phyloP scores from a whole-genome alignment of 2,329 filamentous ascomycete genomes.

The Pseudogymnoascus sp. region DNA sequence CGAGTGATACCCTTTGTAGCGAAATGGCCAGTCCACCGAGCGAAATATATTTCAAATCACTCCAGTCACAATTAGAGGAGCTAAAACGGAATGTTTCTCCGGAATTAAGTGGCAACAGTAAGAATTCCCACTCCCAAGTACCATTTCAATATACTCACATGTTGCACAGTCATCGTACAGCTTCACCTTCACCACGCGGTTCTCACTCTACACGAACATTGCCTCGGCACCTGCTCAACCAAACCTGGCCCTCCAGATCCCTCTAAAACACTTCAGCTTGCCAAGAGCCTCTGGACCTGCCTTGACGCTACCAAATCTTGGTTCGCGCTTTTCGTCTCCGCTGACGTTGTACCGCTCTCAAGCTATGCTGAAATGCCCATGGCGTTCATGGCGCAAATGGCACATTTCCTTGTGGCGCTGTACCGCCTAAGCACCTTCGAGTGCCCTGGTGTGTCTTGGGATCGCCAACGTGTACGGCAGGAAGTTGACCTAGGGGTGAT shows the following conservation, averaged over 20 bases:
- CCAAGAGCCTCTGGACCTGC: not conserved
- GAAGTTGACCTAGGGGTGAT: constrained; percentile 1
- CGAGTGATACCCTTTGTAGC: not conserved
- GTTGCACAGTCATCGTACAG: not conserved
- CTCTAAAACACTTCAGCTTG: not conserved
- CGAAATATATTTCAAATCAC: not conserved
- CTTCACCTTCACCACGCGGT: not conserved
- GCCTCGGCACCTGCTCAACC: not conserved
- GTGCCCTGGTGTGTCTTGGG: not conserved
- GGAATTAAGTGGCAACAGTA: not conserved
- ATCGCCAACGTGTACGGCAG: not conserved
- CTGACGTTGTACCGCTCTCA: not conserved
- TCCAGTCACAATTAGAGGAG: not conserved
- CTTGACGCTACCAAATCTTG: constrained; percentile 1
- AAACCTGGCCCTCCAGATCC: not conserved
- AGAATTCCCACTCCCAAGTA: not conserved
- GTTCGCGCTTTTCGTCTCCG: not conserved
- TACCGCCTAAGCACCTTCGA: not conserved
- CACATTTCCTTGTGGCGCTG: not conserved
- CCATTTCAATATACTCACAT: not conserved
- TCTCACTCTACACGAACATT: constrained; percentile 1
- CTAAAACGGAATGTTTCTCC: not conserved
- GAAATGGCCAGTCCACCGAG: not conserved
- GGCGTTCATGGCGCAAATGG: constrained; percentile 3
- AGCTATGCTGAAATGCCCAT: constrained; percentile 5